Evolutionary conservation across 2,329 filamentous ascomycete genomes (phyloP).

Genomic region (Ceratocystis diversiconidia): DNA sequence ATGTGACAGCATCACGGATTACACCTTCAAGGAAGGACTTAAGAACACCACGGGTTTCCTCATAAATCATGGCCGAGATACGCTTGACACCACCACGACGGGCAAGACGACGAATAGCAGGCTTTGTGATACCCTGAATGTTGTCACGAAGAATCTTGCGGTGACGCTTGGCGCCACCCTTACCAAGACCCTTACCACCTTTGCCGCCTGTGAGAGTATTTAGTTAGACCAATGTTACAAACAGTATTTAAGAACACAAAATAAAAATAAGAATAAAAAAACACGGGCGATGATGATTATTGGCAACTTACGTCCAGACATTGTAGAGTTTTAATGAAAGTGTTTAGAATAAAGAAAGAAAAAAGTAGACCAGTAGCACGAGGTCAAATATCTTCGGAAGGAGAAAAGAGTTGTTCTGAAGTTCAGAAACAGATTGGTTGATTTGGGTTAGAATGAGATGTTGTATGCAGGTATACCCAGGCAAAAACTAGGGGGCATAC

Average conservation of each 20-base stretch:
- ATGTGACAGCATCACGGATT: constrained; percentile 64
- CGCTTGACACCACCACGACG: constrained; percentile 99
- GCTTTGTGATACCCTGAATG: constrained; percentile 99
- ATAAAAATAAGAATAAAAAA: background rate
- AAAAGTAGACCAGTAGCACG: background rate
- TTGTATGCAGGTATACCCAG: too few species aligned
- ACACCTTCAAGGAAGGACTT: constrained; percentile 67
- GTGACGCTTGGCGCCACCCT: constrained; percentile 97
- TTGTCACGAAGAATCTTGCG: constrained; percentile 99
- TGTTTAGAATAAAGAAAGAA: background rate
- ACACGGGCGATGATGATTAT: background rate
- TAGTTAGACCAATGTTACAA: background rate
- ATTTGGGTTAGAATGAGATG: background rate
- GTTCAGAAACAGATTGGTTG: background rate
- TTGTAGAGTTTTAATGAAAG: constrained; percentile 7
- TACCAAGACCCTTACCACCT: constrained; percentile 94
- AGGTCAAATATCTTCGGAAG: background rate
- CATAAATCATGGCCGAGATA: constrained; percentile 91
- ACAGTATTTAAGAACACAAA: background rate
- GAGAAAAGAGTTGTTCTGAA: background rate
- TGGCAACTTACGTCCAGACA: constrained; percentile 20
- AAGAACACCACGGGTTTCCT: constrained; percentile 62
- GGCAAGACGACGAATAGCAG: constrained; percentile 93
- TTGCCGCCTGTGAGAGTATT: constrained; percentile 53
- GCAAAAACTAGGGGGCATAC: background rate